Base-by-base conservation (phyloP, 768 basidiomycete genomes). In the Suillus luteus region DNA sequence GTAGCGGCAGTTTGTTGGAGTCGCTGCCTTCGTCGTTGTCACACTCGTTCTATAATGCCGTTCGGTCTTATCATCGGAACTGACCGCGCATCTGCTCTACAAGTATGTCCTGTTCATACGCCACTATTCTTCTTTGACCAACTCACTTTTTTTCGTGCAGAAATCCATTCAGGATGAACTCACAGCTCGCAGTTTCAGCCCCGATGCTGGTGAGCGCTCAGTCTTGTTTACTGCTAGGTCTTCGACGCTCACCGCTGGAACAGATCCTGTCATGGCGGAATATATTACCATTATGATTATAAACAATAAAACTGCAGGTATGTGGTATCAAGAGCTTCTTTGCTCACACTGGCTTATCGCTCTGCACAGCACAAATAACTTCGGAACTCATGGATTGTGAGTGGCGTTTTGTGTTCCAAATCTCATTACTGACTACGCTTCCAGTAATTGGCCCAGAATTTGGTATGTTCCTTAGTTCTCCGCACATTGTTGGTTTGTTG, bases 271-370 rank as follows among this genome's bases (percentile, higher is more conserved):
- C 69, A 94, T 95, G 92, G 92, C 93, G 3, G 94, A 96, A 76
- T 96, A 94, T 71, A 93, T 95, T 63, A 93, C 92, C 22, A 96
- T 96, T 64, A 95, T 96, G 94, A 85, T 96, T 55, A 94, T 95
- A 67, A 96, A 96, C 73, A 91, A 92, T 76, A 96, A 95, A 81
- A 88, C 90, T 63, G 76, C 86, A 66, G 84, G 92, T 89, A 69
- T 40, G 87, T 78, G 51, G 33, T 12, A 43, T n/a, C 35, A 22
- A 22, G n/a, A 27, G 31, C 41, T 55, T 31, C 46, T 35, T 33
- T 52, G 48, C 65, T 72, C 19, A 67, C 41, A 33, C 49, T 60
- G 40, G 40, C 63, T 63, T 64, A 63, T 60, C 14, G 55, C 24
- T 22, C 31, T 35, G 19, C 62, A 59, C 71, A 91, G 94, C 84